Base-by-base conservation (phyloP, 139 green algal genomes). In the Chlamydomonas asymmetrica region DNA sequence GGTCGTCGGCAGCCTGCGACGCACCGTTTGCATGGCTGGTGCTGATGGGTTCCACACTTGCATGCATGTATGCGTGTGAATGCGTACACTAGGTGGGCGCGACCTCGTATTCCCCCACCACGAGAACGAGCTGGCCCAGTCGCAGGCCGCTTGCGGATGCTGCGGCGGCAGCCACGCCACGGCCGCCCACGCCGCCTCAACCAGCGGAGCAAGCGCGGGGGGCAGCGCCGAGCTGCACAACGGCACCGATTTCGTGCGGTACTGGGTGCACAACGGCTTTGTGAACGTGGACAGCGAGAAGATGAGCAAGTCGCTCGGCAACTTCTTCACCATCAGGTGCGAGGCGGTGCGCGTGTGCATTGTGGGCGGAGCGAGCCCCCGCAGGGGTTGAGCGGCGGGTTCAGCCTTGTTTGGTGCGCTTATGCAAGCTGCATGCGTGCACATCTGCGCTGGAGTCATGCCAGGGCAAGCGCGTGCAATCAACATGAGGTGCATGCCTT, bases 211-310 rank as follows among this genome's bases (percentile, higher is more conserved):
- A 3, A 65, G 2, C 16, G 10, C 56, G 43, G 22, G 27, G 45
- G 3, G 23, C 32, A 25, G 35, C 16, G 13, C 57, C 38, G 61
- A 74, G 39, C 73, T 65, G 18, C 75, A 65, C 66, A 69, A 72
- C 54, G 61, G 35, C 50, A 60, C 48, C n/a, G 88, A 90, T 35
- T 96, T 97, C 83, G 95, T 95, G 22, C 80, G 90, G 8, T 97
- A 91, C 83, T 99, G 95, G 95, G 60, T 97, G 73, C 95, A 99
- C 88, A 98, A 98, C 67, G 95, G 94, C 57, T 97, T 97, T 76
- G 93, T 98, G 41, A 97, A 94, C 67, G 90, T 99, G 40, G 92
- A 98, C 78, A 89, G 82, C 66, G 95, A 98, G 81, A 99, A 99
- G 88, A 99, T 99, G 96, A 93, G 81, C 65, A 99, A 99, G 89